These are phyloP conservation scores for Yarrowia sp. DNA, from an alignment of 805 yeast species.

Conservation along the genomic window DNA sequence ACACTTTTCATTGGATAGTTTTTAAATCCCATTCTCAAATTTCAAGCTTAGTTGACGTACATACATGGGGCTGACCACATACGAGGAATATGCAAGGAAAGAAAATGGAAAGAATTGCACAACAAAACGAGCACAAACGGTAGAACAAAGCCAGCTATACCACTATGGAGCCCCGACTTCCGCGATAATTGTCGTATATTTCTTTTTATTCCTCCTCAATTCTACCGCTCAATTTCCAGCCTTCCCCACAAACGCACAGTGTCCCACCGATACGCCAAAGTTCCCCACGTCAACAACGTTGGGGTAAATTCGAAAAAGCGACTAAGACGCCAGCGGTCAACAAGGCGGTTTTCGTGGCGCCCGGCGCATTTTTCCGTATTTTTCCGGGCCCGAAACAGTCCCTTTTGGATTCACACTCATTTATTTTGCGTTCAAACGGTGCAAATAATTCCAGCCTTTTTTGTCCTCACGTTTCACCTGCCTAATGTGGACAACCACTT, in stretches of 20 bases:
- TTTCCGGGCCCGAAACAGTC: neutral
- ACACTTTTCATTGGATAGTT: too few relatives aligned
- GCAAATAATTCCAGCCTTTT: neutral
- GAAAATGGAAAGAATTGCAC: neutral
- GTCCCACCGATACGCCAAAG: neutral
- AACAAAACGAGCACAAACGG: too few relatives aligned
- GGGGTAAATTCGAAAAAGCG: neutral
- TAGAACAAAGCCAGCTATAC: neutral
- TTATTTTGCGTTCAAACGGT: too few relatives aligned
- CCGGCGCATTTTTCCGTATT: neutral
- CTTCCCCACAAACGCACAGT: slow-evolving; percentile 13
- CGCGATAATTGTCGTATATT: neutral
- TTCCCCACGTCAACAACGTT: slow-evolving; percentile 19
- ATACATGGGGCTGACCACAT: slow-evolving; percentile 21
- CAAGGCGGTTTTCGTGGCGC: neutral
- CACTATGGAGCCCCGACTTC: neutral
- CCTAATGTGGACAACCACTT: too few relatives aligned
- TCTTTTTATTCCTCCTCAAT: neutral
- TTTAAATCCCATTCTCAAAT: too few relatives aligned
- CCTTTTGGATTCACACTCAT: neutral
- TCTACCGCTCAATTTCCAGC: too few relatives aligned
- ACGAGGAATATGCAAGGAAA: slow-evolving; percentile 26
- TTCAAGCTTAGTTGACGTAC: neutral
- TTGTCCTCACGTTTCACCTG: neutral
- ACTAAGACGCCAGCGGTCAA: neutral